Conservation (phyloP, 2,329 filamentous ascomycete genomes). For the Magnaporthales sp. region DNA sequence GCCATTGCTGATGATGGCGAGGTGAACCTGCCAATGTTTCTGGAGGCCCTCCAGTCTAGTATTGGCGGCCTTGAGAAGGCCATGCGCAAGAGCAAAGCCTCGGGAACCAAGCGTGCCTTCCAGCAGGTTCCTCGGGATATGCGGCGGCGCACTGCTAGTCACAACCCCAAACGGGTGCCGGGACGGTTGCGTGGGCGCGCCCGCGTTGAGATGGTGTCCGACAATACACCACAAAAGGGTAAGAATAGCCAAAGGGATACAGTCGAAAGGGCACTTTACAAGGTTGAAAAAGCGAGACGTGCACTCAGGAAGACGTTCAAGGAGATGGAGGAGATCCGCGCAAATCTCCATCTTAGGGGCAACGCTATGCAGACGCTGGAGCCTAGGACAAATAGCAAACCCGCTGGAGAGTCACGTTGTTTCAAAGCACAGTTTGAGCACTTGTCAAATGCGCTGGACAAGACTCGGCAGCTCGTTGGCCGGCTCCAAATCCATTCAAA, state of each 20-base stretch:
- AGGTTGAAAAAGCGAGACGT: constrained; percentile 45
- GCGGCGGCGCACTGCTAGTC: constrained; percentile 81
- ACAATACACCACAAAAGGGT: constrained; percentile 77
- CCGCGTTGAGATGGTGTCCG: constrained; percentile 67
- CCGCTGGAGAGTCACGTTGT: constrained; percentile 65
- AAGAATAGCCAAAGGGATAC: constrained; percentile 42
- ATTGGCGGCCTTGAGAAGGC: constrained; percentile 77
- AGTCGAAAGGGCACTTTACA: constrained; percentile 26
- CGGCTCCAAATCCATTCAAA: background rate
- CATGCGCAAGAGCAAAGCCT: constrained; percentile 63
- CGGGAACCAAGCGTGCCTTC: constrained; percentile 64
- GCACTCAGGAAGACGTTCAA: background rate
- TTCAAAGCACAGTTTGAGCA: constrained; percentile 32
- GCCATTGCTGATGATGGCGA: constrained; percentile 60
- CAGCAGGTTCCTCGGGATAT: constrained; percentile 82
- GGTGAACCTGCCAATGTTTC: constrained; percentile 75
- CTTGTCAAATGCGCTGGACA: constrained; percentile 43
- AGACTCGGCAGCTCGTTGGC: constrained; percentile 17
- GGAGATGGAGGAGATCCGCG: background rate
- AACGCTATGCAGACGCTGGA: background rate
- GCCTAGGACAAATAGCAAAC: background rate
- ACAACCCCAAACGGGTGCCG: constrained; percentile 88
- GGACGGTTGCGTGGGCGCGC: constrained; percentile 65
- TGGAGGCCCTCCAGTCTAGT: constrained; percentile 80
- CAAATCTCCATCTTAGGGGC: background rate